Conservation (phyloP, 2,329 filamentous ascomycete species). For the Rutstroemia sydowiana region DNA sequence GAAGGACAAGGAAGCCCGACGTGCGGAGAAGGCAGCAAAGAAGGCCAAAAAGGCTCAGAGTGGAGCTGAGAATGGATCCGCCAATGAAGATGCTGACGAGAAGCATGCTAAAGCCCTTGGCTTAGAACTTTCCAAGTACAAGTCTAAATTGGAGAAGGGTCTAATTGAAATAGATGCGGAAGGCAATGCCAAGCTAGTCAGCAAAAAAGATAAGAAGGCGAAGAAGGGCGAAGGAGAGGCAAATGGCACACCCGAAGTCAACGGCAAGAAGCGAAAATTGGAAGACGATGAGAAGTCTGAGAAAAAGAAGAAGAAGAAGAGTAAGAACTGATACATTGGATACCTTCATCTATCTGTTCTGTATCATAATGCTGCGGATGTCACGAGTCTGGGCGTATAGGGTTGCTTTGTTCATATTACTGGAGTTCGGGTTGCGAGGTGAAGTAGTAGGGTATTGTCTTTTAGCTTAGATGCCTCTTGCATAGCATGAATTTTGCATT, state of each 20-base stretch:
- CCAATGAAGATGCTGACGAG: slow-evolving; percentile 33
- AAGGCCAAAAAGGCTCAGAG: slow-evolving; percentile 31
- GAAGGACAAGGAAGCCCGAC: slow-evolving; percentile 30
- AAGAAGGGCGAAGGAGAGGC: slow-evolving; percentile 64
- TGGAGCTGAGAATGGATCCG: slow-evolving; percentile 12
- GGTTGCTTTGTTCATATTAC: slow-evolving; percentile 9
- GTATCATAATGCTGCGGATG: slow-evolving; percentile 15
- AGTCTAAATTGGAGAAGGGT: slow-evolving; percentile 69
- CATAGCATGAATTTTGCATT: slow-evolving; percentile 8
- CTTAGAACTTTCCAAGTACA: slow-evolving; percentile 68
- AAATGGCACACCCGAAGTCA: slow-evolving; percentile 34
- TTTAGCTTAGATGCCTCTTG: slow-evolving; percentile 10
- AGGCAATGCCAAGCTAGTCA: slow-evolving; percentile 44
- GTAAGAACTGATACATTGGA: slow-evolving; percentile 24
- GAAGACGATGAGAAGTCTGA: slow-evolving; percentile 49
- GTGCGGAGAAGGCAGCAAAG: slow-evolving; percentile 15
- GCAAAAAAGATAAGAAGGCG: slow-evolving; percentile 44
- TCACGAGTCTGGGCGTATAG: slow-evolving; percentile 11
- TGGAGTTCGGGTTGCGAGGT: slow-evolving; percentile 8
- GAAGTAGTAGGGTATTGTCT: slow-evolving; percentile 11
- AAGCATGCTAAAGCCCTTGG: slow-evolving; percentile 57
- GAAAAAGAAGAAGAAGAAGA: slow-evolving; percentile 52
- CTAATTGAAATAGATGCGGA: slow-evolving; percentile 34
- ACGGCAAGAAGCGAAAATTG: slow-evolving; percentile 64
- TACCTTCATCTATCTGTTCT: slow-evolving; percentile 10